A percentile compares a stretch with the other conserved stretches of the same genome.
phyloP scores from a whole-genome alignment of 805 yeast species.

The Yamadazyma olivae region DNA sequence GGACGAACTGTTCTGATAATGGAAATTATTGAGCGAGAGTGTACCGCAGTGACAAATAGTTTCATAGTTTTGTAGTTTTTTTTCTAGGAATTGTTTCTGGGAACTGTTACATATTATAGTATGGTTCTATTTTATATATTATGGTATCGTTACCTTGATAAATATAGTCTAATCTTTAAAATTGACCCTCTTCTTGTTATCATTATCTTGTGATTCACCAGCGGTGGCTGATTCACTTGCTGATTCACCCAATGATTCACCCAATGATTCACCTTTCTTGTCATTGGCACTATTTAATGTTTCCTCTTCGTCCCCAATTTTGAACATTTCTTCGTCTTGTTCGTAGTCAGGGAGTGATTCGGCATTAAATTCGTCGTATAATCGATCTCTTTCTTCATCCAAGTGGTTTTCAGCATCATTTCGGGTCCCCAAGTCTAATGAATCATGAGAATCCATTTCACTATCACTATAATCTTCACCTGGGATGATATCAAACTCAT shows the following conservation, averaged over 20 bases:
- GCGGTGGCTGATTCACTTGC: too few relatives aligned
- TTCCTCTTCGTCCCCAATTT: slow-evolving; percentile 40
- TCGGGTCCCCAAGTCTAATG: slow-evolving; percentile 31
- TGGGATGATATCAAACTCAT: slow-evolving; percentile 75
- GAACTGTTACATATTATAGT: too few relatives aligned
- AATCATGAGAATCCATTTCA: slow-evolving; percentile 29
- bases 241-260: background rate
- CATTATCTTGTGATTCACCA: background rate
- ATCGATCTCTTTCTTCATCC: slow-evolving; percentile 37
- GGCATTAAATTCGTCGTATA: slow-evolving; percentile 41
- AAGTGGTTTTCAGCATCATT: slow-evolving; percentile 16
- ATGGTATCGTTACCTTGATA: too few relatives aligned
- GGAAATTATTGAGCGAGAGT: too few relatives aligned
- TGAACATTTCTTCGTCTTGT: slow-evolving; percentile 33
- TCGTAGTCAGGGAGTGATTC: slow-evolving; percentile 34
- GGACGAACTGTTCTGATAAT: too few relatives aligned
- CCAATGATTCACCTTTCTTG: too few relatives aligned
- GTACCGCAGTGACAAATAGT: too few relatives aligned
- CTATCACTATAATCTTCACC: slow-evolving; percentile 54
- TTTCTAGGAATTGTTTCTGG: too few relatives aligned
- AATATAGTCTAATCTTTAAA: slow-evolving; percentile 4
- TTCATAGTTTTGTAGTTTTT: too few relatives aligned
- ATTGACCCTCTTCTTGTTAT: slow-evolving; percentile 5
- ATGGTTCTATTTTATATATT: too few relatives aligned
- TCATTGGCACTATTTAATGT: too few relatives aligned